Evolutionary conservation across 768 basidiomycete genomes (phyloP), one percentile per base, ranked within the genome.

Genomic region (Psilocybe azurescens): DNA sequence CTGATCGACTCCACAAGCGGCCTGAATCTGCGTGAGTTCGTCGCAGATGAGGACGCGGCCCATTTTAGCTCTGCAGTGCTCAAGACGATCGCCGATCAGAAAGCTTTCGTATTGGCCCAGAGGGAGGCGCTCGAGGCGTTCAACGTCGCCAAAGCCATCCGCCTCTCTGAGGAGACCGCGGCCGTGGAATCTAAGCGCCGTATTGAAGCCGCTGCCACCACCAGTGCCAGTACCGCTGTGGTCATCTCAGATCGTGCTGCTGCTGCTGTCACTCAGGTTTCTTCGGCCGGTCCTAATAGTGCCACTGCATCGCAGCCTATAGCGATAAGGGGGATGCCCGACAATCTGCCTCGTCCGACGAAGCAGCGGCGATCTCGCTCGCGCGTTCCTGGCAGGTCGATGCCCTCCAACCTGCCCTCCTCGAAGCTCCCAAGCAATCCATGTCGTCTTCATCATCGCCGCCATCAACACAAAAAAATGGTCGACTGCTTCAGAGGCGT

Each of bases 51-150:
- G 10, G 66, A 72, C 33, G 63, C 63, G 4, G 62, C 59, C n/a
- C 56, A 65, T 47, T 58, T 65, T 52, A 52, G 59, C 49, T 32
- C 62, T 5, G 18, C 60, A n/a, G 54, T 61, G 5, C 64, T 62
- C 62, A 56, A 61, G 33, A 48, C 66, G 53, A 64, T 67, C 53
- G 41, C 41, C 41, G 72, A 74, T 62, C 70, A 72, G 59, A 68
- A 59, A n/a, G 65, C 70, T 0, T 75, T 73, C 58, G 62, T 77
- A 41, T 53, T 68, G 7, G 73, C 73, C 0, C 75, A 77, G 62
- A 56, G 67, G 9, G 68, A 72, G 14, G 74, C 74, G 30, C 65
- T 75, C 28, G 69, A 72, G 59, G 72, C 69, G 14, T 69, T 69
- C 58, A 71, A 75, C 56, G 57, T 77, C 30, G 70, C 70, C 28